Base-by-base conservation (phyloP, 352 stramenopile genomes). In the Globisporangium radiosum region DNA sequence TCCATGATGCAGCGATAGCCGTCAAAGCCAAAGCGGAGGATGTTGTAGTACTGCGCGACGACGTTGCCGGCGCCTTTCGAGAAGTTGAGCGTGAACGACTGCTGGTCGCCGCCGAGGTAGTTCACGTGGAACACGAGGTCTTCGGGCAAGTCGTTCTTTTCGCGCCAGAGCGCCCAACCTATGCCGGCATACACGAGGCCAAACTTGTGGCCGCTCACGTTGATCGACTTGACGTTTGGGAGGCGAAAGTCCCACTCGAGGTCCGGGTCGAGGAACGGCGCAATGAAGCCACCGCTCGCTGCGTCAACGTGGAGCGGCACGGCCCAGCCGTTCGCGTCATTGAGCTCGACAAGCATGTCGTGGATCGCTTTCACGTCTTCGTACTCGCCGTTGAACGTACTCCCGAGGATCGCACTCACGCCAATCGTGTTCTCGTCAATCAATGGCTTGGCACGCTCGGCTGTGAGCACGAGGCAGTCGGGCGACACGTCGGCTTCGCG, bases 191-290 rank as follows among this genome's bases (percentile, higher is more conserved):
- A 96, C 51, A 94, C 86, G 36, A 97, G 80, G 1, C 92, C 92
- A 68, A 97, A 98, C 66, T 98, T 98, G 78, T 98, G 92, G 50
- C 92, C 92, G 52, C 86, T 96, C n/a, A 93, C 85, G 60, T 96
- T 97, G 63, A 98, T 97, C 37, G 82, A 95, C 69, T 96, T 94
- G 65, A 97, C 89, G 54, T 94, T 92, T 4, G 89, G 88, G 10
- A 97, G 65, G 45, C 86, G 80, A 64, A 97, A 97, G 71, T 97
- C 89, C 89, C 89, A 97, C 55, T 82, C 72, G 38, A 97, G 73
- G 36, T 96, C 87, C 0, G 89, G 89, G 50, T 78, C 85, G 17
- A 96, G 69, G 64, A 97, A 97, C 5, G 91, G 91, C 36, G 91
- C 91, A 53, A 97, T 95, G 59, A 97, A 97, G 47, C 90, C 91